A percentile compares a stretch with the other conserved stretches of the same genome.
phyloP scores from a whole-genome alignment of 148 eudicot species.

The Selenicereus undatus region DNA sequence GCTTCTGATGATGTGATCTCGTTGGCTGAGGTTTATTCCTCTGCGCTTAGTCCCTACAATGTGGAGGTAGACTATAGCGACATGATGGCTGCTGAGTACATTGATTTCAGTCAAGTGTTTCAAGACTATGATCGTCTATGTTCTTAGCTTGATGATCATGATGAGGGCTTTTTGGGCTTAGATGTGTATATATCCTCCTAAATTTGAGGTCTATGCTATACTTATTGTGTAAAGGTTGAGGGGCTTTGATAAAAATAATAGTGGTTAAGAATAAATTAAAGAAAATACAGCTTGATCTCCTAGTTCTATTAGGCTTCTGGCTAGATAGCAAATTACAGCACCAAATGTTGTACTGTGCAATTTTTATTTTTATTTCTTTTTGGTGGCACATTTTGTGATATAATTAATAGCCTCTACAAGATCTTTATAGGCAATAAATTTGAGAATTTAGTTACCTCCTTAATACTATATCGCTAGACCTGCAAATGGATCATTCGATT shows the following conservation, averaged over 20 bases:
- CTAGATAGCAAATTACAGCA: too few relatives aligned
- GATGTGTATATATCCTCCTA: neutral
- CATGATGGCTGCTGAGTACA: neutral
- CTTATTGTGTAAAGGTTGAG: too few relatives aligned
- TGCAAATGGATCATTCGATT: too few relatives aligned
- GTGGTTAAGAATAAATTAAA: too few relatives aligned
- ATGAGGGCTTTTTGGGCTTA: neutral
- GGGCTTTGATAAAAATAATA: too few relatives aligned
- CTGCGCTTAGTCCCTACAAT: neutral
- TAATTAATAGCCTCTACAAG: neutral
- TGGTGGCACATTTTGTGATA: neutral
- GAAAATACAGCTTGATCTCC: too few relatives aligned
- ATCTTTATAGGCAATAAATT: neutral
- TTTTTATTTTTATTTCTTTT: too few relatives aligned
- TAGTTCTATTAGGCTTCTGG: too few relatives aligned
- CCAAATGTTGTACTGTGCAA: too few relatives aligned
- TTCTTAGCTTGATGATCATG: neutral
- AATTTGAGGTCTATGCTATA: too few relatives aligned
- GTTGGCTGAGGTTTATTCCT: neutral
- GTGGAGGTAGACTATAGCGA: neutral
- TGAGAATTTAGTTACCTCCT: neutral
- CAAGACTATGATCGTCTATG: neutral
- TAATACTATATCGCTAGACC: too few relatives aligned
- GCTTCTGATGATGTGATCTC: conserved; percentile 18
- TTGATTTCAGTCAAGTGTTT: neutral